A percentile compares a stretch with the other conserved stretches of the same genome.
phyloP scores from a whole-genome alignment of 2,329 filamentous ascomycete genomes.

The Fusarium sulawesiense region DNA sequence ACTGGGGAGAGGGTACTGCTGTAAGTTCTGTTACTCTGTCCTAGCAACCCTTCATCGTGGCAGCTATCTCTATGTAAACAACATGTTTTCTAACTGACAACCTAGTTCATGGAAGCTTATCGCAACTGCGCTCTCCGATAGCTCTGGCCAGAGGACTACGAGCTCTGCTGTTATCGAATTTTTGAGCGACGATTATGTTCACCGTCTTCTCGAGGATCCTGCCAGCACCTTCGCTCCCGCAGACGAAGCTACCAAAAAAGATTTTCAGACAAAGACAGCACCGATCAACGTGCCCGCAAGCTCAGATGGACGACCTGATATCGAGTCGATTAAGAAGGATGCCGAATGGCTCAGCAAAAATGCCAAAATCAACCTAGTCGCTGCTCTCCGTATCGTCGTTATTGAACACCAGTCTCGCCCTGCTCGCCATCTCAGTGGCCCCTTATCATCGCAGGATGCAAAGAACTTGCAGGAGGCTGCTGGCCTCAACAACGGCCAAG shows the following conservation, averaged over 20 bases:
- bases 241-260: conserved; percentile 72
- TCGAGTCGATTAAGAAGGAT: conserved; percentile 86
- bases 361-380: conserved; percentile 81
- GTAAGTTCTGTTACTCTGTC: conserved; percentile 63
- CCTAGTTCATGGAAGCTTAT: conserved; percentile 71
- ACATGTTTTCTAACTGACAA: conserved; percentile 41
- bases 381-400: conserved; percentile 81
- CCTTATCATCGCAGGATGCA: conserved; percentile 81
- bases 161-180: conserved; percentile 72
- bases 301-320: conserved; percentile 73
- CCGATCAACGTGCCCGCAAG: conserved; percentile 84
- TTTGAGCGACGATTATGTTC: conserved; percentile 75
- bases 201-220: conserved; percentile 75
- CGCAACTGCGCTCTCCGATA: conserved; percentile 67
- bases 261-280: conserved; percentile 86
- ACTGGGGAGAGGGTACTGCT: conserved; percentile 82
- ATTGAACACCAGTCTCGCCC: conserved; percentile 86
- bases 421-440: conserved; percentile 75
- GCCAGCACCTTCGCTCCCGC: conserved; percentile 73
- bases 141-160: conserved; percentile 64
- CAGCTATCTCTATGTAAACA: conserved; percentile 21
- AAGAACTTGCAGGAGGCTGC: conserved; percentile 80
- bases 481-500: conserved; percentile 70
- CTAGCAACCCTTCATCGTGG: not conserved
- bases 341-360: conserved; percentile 86